Conservation (phyloP, 1,139 yeast species). For the Lodderomyces pseudojiufengensis region DNA sequence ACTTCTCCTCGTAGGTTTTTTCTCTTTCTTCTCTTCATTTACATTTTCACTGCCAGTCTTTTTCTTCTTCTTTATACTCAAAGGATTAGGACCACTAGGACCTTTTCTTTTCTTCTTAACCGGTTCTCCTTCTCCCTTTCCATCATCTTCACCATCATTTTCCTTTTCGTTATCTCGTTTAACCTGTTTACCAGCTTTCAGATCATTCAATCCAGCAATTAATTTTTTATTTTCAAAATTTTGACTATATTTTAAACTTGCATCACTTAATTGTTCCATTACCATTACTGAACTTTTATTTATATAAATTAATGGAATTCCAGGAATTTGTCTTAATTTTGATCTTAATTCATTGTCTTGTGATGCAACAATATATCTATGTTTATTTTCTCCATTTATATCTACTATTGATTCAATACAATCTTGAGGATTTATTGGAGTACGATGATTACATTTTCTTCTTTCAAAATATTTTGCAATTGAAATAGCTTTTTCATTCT, state of each 20-base stretch:
- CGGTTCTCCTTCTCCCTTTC: slow-evolving; percentile 19
- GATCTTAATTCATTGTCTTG: slow-evolving; percentile 71
- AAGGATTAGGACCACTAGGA: slow-evolving; percentile 76
- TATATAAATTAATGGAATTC: slow-evolving; percentile 84
- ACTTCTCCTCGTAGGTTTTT: slow-evolving; percentile 35
- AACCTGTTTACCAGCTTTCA: slow-evolving; percentile 34
- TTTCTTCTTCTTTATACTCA: slow-evolving; percentile 73
- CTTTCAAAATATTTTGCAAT: slow-evolving; percentile 82
- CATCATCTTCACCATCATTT: slow-evolving; percentile 11
- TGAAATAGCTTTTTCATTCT: slow-evolving; percentile 70
- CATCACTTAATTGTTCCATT: slow-evolving; percentile 86
- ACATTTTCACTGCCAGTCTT: slow-evolving; percentile 12
- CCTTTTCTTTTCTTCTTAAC: slow-evolving; percentile 54
- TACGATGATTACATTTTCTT: slow-evolving; percentile 56
- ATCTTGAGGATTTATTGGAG: slow-evolving; percentile 57
- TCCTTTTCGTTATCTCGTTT: slow-evolving; percentile 16
- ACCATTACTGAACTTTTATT: slow-evolving; percentile 83
- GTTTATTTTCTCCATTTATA: slow-evolving; percentile 76
- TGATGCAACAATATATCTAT: slow-evolving; percentile 83
- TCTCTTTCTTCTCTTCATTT: slow-evolving; percentile 8
- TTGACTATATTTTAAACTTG: slow-evolving; percentile 55
- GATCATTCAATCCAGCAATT: slow-evolving; percentile 70
- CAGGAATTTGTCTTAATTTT: slow-evolving; percentile 71
- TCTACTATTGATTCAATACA: slow-evolving; percentile 73
- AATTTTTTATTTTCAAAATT: slow-evolving; percentile 63